These are phyloP conservation scores for Penicillium psychrofluorescens DNA, from an alignment of 495 filamentous ascomycete genomes.

Conservation along the genomic window DNA sequence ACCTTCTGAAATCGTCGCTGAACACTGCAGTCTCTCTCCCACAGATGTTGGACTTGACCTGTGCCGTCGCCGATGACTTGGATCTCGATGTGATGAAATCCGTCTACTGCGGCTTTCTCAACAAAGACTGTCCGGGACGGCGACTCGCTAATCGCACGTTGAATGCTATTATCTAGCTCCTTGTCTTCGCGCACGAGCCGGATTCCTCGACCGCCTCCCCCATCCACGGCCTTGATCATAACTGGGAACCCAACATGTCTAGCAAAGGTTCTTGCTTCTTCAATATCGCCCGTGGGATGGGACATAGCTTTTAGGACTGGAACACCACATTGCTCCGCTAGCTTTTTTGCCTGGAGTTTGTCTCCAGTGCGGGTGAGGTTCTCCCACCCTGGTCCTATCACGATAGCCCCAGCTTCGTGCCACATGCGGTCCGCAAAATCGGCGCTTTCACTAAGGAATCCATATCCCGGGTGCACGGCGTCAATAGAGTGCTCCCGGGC, in stretches of 20 bases:
- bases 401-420: slow-evolving; percentile 39
- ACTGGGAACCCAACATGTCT: slow-evolving; percentile 43
- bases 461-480: slow-evolving; percentile 55
- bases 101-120: slow-evolving; percentile 44
- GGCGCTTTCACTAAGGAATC: slow-evolving; percentile 54
- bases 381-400: slow-evolving; percentile 49
- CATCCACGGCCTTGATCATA: slow-evolving; percentile 50
- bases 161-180: slow-evolving; percentile 35
- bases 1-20: slow-evolving; percentile 52
- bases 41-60: slow-evolving; percentile 41
- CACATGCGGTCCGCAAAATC: slow-evolving; percentile 47
- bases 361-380: slow-evolving; percentile 47
- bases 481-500: slow-evolving; percentile 45
- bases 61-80: slow-evolving; percentile 52
- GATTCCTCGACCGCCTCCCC: slow-evolving; percentile 47
- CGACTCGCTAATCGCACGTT: slow-evolving; percentile 39
- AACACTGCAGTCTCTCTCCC: slow-evolving; percentile 54
- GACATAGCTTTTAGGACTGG: slow-evolving; percentile 45
- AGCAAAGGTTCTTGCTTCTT: slow-evolving; percentile 38
- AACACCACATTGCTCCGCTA: slow-evolving; percentile 47
- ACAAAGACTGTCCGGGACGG: slow-evolving; percentile 46
- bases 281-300: slow-evolving; percentile 30
- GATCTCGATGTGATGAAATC: slow-evolving; percentile 51
- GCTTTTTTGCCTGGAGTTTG: slow-evolving; percentile 46
- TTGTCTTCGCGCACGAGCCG: slow-evolving; percentile 27